A percentile compares a stretch with the other conserved stretches of the same genome.
These are phyloP conservation scores for Fraxinus nigra DNA, from an alignment of 305 asterid species.

Conservation along the genomic window DNA sequence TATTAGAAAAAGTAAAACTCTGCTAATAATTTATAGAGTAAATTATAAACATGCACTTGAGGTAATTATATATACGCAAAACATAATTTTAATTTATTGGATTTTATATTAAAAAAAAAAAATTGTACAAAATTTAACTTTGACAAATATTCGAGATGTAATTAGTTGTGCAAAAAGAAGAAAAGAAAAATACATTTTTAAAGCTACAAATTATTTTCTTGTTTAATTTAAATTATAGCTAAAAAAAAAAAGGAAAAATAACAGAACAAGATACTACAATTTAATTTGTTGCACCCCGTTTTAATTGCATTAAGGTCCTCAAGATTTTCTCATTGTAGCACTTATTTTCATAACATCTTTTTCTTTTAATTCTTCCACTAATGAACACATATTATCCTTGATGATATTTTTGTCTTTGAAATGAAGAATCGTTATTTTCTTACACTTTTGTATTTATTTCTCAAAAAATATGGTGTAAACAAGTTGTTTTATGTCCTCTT, in stretches of 20 bases:
- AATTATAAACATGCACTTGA: background rate
- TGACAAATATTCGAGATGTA: background rate
- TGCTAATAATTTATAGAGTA: background rate
- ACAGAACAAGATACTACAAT: background rate
- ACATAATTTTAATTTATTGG: too few relatives aligned
- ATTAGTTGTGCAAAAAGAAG: background rate
- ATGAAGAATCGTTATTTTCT: background rate
- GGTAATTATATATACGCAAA: background rate
- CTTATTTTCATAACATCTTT: too few relatives aligned
- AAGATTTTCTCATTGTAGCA: too few relatives aligned
- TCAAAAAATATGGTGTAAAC: background rate
- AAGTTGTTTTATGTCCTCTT: too few relatives aligned
- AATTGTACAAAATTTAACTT: too few relatives aligned
- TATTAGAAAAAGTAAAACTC: background rate
- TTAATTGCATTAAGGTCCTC: too few relatives aligned
- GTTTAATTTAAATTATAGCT: background rate
- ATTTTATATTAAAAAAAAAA: too few relatives aligned
- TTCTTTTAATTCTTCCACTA: too few relatives aligned
- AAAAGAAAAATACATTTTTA: background rate
- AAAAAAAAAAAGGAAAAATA: too few relatives aligned
- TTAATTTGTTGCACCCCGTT: background rate
- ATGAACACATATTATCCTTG: background rate
- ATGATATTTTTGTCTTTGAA: background rate
- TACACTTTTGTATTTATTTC: background rate
- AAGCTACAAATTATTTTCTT: background rate